Evolutionary conservation across 2,329 filamentous ascomycete species (phyloP).

Genomic region (Aspergillus sp.): DNA sequence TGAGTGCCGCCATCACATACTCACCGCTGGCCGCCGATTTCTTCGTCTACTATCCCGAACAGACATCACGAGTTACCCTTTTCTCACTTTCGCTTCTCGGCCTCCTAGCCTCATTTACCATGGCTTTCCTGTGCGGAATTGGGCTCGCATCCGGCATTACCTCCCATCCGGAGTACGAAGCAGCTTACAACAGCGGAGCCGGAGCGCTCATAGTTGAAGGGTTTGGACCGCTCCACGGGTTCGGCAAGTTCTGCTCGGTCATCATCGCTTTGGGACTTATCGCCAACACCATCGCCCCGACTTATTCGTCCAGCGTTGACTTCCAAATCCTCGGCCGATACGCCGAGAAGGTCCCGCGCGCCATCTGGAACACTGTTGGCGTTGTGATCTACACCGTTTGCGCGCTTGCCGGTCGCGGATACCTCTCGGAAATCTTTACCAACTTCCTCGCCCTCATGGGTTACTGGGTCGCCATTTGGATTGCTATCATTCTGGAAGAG

Average conservation of each 20-base stretch:
- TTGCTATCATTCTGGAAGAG: conserved; percentile 60
- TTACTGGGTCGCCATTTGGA: conserved; percentile 68
- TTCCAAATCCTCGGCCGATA: conserved; percentile 65
- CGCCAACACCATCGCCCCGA: conserved; percentile 64
- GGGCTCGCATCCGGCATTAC: conserved; percentile 61
- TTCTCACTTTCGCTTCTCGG: conserved; percentile 59
- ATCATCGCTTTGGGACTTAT: conserved; percentile 64
- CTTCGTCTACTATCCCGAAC: conserved; percentile 64
- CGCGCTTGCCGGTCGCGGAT: conserved; percentile 60
- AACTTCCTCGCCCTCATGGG: conserved; percentile 71
- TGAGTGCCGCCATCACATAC: conserved; percentile 65
- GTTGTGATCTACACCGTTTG: conserved; percentile 65
- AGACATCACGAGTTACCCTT: conserved; percentile 52
- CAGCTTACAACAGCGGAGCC: conserved; percentile 58
- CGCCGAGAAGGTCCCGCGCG: conserved; percentile 59
- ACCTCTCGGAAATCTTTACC: conserved; percentile 64
- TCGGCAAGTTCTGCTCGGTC: conserved; percentile 67
- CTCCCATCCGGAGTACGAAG: conserved; percentile 53
- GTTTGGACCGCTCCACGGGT: conserved; percentile 58
- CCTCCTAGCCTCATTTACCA: conserved; percentile 57
- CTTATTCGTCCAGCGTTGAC: conserved; percentile 65
- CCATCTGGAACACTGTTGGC: conserved; percentile 63
- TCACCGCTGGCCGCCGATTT: conserved; percentile 64
- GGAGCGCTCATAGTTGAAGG: conserved; percentile 65
- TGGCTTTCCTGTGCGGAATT: conserved; percentile 62